Conservation (phyloP, 106 monocot species). For the Cymbidium sinense region DNA sequence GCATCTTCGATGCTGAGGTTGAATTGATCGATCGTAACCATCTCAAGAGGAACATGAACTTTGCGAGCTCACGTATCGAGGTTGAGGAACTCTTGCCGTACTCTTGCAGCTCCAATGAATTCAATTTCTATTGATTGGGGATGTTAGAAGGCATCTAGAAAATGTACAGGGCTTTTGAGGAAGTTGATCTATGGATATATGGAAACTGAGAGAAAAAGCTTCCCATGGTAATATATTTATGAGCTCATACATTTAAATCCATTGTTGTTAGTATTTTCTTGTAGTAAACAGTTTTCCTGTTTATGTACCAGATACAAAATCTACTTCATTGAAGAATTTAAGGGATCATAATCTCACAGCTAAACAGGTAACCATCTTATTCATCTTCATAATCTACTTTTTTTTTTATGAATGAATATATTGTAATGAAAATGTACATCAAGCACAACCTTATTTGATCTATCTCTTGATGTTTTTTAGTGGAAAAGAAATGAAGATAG, state of each 20-base stretch:
- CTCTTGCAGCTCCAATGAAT: constrained; percentile 36
- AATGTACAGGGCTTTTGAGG: constrained; percentile 1
- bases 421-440: neutral
- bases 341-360: neutral
- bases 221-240: neutral
- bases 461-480: too few relatives aligned
- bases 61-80: constrained; percentile 34
- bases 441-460: too few relatives aligned
- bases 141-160: constrained; percentile 4
- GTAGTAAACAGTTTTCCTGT: neutral
- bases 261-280: neutral
- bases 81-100: constrained; percentile 60
- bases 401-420: neutral
- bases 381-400: neutral
- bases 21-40: constrained; percentile 32
- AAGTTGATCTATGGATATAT: neutral
- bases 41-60: constrained; percentile 30
- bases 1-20: constrained; percentile 52
- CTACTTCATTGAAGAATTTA: neutral
- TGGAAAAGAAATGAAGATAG: too few relatives aligned
- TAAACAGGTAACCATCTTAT: neutral
- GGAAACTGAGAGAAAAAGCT: neutral
- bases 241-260: neutral
- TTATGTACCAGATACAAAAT: neutral
- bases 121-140: constrained; percentile 33